Percentiles rank a stretch among this genome's conserved stretches.
These are phyloP conservation scores for Verticillium isaacii DNA, from an alignment of 2,329 filamentous ascomycete species.

Conservation along the genomic window DNA sequence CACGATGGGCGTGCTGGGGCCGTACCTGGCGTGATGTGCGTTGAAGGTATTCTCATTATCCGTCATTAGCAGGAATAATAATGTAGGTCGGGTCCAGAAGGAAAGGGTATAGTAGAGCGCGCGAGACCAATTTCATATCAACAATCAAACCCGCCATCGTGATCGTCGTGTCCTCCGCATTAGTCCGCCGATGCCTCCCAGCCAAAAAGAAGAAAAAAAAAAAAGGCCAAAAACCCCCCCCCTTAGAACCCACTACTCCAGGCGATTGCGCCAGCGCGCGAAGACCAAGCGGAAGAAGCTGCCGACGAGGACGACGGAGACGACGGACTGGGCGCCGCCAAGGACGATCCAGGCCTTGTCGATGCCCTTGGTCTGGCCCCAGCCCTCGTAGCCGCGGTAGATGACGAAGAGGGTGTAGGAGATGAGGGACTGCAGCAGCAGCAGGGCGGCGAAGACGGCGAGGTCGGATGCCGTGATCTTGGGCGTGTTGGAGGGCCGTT, in stretches of 20 bases:
- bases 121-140: neutral
- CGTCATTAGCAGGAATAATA: neutral
- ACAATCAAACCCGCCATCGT: no score
- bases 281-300: neutral
- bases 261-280: neutral
- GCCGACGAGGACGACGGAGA: neutral
- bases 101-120: neutral
- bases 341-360: neutral
- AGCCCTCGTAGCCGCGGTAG: neutral
- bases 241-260: neutral
- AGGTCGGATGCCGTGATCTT: neutral
- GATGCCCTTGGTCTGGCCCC: neutral
- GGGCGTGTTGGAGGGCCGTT: neutral
- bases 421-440: neutral
- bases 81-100: neutral
- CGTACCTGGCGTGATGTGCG: neutral
- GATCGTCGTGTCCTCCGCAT: neutral
- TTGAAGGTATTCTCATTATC: neutral
- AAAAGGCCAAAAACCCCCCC: neutral
- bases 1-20: neutral
- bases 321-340: neutral
- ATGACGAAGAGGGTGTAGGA: neutral
- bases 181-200: no score
- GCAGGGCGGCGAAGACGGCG: neutral
- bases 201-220: no score